These are phyloP conservation scores for Kwoniella botswanensis DNA, from an alignment of 768 basidiomycete genomes.

Conservation along the genomic window DNA sequence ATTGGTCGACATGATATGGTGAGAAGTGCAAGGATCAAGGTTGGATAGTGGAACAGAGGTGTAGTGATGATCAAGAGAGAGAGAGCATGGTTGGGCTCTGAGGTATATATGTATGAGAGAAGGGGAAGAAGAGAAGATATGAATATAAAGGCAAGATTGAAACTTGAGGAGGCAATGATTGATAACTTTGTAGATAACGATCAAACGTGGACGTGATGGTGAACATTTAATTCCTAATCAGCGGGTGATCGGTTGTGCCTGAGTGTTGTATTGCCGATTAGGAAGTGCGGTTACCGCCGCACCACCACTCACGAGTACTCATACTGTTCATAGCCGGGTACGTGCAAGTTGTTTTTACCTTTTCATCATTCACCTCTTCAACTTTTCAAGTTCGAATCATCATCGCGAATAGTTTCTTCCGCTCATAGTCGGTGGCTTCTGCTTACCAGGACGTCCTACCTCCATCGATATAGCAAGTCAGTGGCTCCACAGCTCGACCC, in stretches of 20 bases:
- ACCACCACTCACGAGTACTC: background rate
- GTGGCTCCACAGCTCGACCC: too few relatives aligned
- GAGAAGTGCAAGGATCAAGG: slow-evolving; percentile 6
- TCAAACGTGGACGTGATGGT: too few relatives aligned
- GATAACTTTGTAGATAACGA: too few relatives aligned
- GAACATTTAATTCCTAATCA: background rate
- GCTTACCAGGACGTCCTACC: too few relatives aligned
- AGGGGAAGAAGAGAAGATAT: too few relatives aligned
- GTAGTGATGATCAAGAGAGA: background rate
- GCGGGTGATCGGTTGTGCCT: slow-evolving; percentile 9
- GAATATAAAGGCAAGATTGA: too few relatives aligned
- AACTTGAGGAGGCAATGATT: too few relatives aligned
- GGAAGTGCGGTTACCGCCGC: background rate
- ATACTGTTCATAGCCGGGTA: background rate
- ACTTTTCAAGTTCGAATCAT: background rate
- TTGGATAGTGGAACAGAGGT: background rate
- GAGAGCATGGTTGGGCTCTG: background rate
- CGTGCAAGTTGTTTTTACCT: background rate
- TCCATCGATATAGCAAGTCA: background rate
- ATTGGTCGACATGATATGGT: slow-evolving; percentile 25
- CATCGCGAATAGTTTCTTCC: too few relatives aligned
- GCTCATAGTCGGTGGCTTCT: too few relatives aligned
- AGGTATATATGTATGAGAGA: too few relatives aligned
- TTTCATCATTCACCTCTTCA: background rate
- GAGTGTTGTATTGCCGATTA: slow-evolving; percentile 8